Percentiles rank a stretch among this genome's conserved stretches.
Evolutionary conservation across 495 filamentous ascomycete species (phyloP).

Genomic region (Cercophora newfieldiana): DNA sequence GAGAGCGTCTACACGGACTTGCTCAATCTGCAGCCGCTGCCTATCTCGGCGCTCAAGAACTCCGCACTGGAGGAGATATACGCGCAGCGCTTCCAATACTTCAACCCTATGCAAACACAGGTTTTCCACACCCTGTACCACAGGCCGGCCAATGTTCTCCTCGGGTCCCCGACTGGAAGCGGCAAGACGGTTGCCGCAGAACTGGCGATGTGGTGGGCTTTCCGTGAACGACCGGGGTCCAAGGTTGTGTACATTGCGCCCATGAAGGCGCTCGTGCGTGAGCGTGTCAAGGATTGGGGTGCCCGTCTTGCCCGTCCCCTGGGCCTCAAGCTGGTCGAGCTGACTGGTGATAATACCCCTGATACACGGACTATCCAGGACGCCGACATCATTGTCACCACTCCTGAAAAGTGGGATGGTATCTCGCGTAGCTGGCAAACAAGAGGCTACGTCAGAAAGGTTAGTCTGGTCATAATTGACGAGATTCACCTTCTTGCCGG

Average conservation of each 20-base stretch:
- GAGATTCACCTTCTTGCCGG: slow-evolving; percentile 97
- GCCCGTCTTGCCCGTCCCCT: slow-evolving; percentile 78
- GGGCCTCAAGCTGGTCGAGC: slow-evolving; percentile 88
- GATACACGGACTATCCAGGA: slow-evolving; percentile 92
- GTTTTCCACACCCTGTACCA: slow-evolving; percentile 96
- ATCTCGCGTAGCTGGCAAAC: slow-evolving; percentile 98
- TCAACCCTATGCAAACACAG: slow-evolving; percentile 99
- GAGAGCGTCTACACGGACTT: slow-evolving; percentile 96
- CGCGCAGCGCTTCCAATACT: slow-evolving; percentile 82
- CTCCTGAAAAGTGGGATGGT: slow-evolving; percentile 99
- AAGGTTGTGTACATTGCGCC: slow-evolving; percentile 99
- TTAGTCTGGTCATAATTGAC: slow-evolving; percentile 96
- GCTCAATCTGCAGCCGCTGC: slow-evolving; percentile 86
- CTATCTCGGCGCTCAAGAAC: slow-evolving; percentile 85
- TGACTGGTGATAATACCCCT: slow-evolving; percentile 97
- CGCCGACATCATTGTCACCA: slow-evolving; percentile 97
- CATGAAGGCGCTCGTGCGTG: slow-evolving; percentile 97
- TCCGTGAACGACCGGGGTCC: slow-evolving; percentile 89
- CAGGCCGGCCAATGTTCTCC: slow-evolving; percentile 83
- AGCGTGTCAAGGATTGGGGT: slow-evolving; percentile 95
- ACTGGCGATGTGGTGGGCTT: slow-evolving; percentile 99
- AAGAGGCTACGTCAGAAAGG: slow-evolving; percentile 90
- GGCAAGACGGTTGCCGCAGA: slow-evolving; percentile 97
- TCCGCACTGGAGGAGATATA: slow-evolving; percentile 85
- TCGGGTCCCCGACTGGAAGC: slow-evolving; percentile 96